Conservation (phyloP, 2,329 filamentous ascomycete genomes). For the Calonectria leucothoes region DNA sequence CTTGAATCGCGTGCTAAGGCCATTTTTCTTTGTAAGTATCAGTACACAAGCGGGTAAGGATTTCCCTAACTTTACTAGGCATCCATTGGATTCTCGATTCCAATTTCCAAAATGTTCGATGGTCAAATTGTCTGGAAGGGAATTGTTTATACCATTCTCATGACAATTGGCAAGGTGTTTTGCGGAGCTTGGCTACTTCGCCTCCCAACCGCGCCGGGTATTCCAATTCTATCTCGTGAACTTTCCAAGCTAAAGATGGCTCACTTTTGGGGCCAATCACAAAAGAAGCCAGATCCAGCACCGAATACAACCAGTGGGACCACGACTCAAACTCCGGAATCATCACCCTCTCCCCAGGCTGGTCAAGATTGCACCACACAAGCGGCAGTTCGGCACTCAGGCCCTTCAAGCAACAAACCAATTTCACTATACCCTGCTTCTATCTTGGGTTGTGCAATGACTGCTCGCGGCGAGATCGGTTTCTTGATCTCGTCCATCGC, state of each 20-base stretch:
- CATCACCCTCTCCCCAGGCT: neutral
- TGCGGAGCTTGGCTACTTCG: constrained; percentile 68
- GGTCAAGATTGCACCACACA: neutral
- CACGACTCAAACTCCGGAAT: neutral
- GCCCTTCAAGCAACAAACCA: constrained; percentile 55
- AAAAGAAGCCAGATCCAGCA: neutral
- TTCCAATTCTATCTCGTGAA: neutral
- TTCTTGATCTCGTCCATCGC: constrained; percentile 80
- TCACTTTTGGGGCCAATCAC: neutral
- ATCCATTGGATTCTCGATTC: constrained; percentile 82
- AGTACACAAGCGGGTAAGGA: rapidly evolving
- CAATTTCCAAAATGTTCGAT: constrained; percentile 76
- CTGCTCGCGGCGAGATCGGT: constrained; percentile 82
- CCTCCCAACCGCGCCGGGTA: neutral
- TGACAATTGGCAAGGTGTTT: constrained; percentile 71
- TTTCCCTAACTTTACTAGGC: constrained; percentile 47
- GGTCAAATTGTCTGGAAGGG: constrained; percentile 77
- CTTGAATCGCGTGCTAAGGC: constrained; percentile 67
- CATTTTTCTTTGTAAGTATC: constrained; percentile 76
- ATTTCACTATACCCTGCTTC: constrained; percentile 74
- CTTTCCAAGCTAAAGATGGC: neutral
- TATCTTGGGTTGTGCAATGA: constrained; percentile 76
- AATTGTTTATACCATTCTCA: constrained; percentile 77
- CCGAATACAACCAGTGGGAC: neutral
- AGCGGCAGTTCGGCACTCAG: constrained; percentile 11